Percentiles rank a stretch among this genome's conserved stretches.
These are phyloP conservation scores for Zopfochytrium polystomum DNA, from an alignment of 371 early-diverging fungal genomes.

Conservation along the genomic window DNA sequence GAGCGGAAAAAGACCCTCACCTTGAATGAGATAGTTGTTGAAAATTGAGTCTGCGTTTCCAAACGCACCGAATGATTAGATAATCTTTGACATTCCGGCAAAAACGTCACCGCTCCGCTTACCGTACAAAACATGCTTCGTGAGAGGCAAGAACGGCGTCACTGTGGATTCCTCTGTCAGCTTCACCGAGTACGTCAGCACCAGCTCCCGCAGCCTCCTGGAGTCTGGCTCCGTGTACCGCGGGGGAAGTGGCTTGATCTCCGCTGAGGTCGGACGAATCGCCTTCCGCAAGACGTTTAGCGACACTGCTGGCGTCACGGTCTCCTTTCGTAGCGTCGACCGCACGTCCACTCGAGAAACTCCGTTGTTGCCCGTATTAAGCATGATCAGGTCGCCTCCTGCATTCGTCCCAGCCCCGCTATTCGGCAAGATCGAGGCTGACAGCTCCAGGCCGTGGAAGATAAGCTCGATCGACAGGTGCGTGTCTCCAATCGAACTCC, in stretches of 20 bases:
- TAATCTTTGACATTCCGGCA: slow-evolving; percentile 37
- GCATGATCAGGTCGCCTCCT: slow-evolving; percentile 34
- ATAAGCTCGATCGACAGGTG: slow-evolving; percentile 65
- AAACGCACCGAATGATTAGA: slow-evolving; percentile 53
- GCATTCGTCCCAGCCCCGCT: slow-evolving; percentile 31
- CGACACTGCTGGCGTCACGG: slow-evolving; percentile 50
- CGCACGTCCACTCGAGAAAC: slow-evolving; percentile 70
- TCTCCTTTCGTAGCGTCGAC: slow-evolving; percentile 69
- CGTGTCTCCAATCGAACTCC: slow-evolving; percentile 76
- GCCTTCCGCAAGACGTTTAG: slow-evolving; percentile 65
- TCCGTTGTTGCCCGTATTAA: slow-evolving; percentile 61
- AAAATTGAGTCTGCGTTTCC: slow-evolving; percentile 10
- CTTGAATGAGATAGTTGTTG: slow-evolving; percentile 29
- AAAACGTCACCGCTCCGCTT: slow-evolving; percentile 29
- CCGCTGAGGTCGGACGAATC: slow-evolving; percentile 64
- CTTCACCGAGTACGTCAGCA: slow-evolving; percentile 70
- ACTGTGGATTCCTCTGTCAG: slow-evolving; percentile 53
- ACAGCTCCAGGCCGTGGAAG: slow-evolving; percentile 78
- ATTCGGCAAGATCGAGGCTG: slow-evolving; percentile 35
- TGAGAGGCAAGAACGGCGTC: slow-evolving; percentile 62
- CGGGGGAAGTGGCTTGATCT: slow-evolving; percentile 62
- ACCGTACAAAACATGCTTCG: slow-evolving; percentile 59
- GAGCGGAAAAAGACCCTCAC: slow-evolving; percentile 31
- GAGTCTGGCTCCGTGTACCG: slow-evolving; percentile 75
- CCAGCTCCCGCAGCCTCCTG: slow-evolving; percentile 64